Evolutionary conservation across 208 protist genomes (phyloP).

Genomic region (Leishmania arabica): DNA sequence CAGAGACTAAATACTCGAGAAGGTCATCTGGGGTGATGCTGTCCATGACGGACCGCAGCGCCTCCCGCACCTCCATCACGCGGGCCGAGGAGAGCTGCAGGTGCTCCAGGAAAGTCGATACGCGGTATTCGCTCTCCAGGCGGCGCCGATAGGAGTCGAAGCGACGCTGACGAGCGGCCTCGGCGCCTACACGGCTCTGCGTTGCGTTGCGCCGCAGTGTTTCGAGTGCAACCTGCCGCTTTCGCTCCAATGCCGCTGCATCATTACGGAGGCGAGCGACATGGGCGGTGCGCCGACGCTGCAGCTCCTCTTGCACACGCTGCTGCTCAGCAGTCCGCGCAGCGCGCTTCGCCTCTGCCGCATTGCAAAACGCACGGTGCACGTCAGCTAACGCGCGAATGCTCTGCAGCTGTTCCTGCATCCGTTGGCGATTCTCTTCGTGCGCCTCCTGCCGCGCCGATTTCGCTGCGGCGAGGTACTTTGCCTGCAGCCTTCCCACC

Average conservation of each 20-base stretch:
- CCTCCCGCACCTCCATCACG: constrained; percentile 41
- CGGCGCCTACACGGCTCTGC: constrained; percentile 20
- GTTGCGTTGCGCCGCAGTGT: constrained; percentile 30
- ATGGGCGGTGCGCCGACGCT: constrained; percentile 26
- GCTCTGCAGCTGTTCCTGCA: constrained; percentile 14
- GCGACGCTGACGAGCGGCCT: constrained; percentile 33
- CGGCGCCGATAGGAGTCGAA: constrained; percentile 34
- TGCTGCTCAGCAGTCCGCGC: constrained; percentile 20
- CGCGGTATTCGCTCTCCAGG: constrained; percentile 43
- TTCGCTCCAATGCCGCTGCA: constrained; percentile 22
- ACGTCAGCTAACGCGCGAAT: constrained; percentile 5
- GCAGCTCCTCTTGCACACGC: constrained; percentile 28
- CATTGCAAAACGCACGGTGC: constrained; percentile 11
- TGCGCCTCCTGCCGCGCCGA: not conserved
- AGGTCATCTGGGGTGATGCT: constrained; percentile 73
- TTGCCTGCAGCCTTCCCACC: not conserved
- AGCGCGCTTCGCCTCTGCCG: constrained; percentile 1
- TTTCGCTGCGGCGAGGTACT: not conserved
- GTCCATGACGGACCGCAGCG: constrained; percentile 36
- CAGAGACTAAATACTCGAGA: constrained; percentile 79
- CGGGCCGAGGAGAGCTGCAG: constrained; percentile 49
- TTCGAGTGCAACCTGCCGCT: constrained; percentile 31
- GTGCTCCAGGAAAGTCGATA: constrained; percentile 64
- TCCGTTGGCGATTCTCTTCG: constrained; percentile 1
- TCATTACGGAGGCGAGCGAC: constrained; percentile 19